Evolutionary conservation across 257 asterid genomes (phyloP).

Genomic region (Solanum medicagineum): DNA sequence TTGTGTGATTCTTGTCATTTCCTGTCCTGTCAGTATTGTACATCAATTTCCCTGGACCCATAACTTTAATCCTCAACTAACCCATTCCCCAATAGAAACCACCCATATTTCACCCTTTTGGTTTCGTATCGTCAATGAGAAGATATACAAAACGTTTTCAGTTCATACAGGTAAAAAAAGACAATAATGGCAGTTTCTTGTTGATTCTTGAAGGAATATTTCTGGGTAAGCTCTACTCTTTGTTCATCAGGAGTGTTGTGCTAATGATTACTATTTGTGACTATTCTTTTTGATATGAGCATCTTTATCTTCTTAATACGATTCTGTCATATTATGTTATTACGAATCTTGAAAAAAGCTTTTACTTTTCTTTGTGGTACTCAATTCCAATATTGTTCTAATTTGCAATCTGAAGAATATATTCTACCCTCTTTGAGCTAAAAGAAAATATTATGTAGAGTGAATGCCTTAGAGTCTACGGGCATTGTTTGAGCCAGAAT

Average conservation of each 20-base stretch:
- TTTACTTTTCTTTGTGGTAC: background rate
- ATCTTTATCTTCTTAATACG: background rate
- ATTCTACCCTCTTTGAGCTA: background rate
- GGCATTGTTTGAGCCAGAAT: no score
- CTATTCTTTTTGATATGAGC: background rate
- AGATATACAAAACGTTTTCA: background rate
- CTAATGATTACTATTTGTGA: background rate
- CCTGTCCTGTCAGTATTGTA: background rate
- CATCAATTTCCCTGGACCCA: background rate
- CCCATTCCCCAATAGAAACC: background rate
- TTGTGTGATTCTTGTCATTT: background rate
- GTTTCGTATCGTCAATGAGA: background rate
- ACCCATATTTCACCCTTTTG: background rate
- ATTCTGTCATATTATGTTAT: background rate
- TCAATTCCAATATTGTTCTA: background rate
- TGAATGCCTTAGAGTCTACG: background rate
- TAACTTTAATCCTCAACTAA: background rate
- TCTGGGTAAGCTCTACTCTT: background rate
- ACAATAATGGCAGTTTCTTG: background rate
- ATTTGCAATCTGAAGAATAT: background rate
- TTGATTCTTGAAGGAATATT: background rate
- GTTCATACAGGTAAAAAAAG: background rate
- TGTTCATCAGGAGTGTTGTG: background rate
- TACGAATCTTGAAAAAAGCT: background rate
- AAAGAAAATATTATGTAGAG: background rate